Base-by-base conservation (phyloP, 2,329 filamentous ascomycete genomes). In the Neonectria sp. region DNA sequence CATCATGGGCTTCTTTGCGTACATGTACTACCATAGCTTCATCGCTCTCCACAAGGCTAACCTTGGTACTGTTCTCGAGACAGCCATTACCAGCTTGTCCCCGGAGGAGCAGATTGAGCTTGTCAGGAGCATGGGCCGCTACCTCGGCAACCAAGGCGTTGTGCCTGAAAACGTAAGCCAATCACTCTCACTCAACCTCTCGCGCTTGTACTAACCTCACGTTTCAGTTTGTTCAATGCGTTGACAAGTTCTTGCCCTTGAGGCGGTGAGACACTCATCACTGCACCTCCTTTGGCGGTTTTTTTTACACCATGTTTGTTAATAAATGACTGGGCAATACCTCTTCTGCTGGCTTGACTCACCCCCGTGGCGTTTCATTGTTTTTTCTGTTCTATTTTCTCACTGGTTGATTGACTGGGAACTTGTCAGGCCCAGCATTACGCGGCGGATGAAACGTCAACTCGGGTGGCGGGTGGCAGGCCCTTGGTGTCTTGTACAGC, bases 1-100 rank as follows among this genome's bases (percentile, higher is more conserved):
- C 84, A 98, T 98, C 85, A 99, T 99, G 96, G 96, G 96, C 9
- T 96, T 97, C 82, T 98, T 99, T 77, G 90, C 95, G 17, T 98
- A 95, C 85, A 95, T 99, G 89, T 99, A 99, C 84, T 99, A 97
- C 83, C 95, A 98, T 81, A 96, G 93, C 77, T 99, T 99, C 81
- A 95, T 99, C 77, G 95, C 95, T 4, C 87, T 94, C 7, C 91
- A 97, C 86, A 94, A 95, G 81, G 91, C 93, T 45, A 94, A 88
- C 63, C 91, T 97, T 24, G 96, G 95, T 24, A 90, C 90, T 61
- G 93, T 99, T 40, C 93, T 99, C 73, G 95, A 99, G 84, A 90
- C 91, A 13, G 95, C 94, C 57, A 97, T 99, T 73, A 97, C 91
- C 6, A 95, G 95, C n/a, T 83, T 99, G 74, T 91, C 90, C 1